These are phyloP conservation scores for Catunica adiposa DNA, from an alignment of 2,329 filamentous ascomycete species.

Conservation along the genomic window DNA sequence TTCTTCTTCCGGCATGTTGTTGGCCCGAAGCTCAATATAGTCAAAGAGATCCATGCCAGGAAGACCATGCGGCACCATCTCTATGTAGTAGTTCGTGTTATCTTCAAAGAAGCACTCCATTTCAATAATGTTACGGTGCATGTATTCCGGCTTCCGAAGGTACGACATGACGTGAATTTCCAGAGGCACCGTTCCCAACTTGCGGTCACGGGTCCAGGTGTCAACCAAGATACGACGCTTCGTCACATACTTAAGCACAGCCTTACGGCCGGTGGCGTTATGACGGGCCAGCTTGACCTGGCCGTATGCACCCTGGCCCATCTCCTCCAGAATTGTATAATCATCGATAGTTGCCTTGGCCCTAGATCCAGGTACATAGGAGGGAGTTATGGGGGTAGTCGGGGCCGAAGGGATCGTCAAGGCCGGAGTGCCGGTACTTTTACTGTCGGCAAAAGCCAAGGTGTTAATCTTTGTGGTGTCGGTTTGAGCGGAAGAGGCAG, in stretches of 20 bases:
- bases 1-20: slow-evolving; percentile 79
- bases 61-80: slow-evolving; percentile 88
- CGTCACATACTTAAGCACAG: slow-evolving; percentile 94
- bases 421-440: neutral
- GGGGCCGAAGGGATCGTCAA: neutral
- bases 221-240: slow-evolving; percentile 93
- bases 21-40: slow-evolving; percentile 89
- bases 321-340: slow-evolving; percentile 87
- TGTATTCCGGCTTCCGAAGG: slow-evolving; percentile 54
- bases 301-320: slow-evolving; percentile 95
- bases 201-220: slow-evolving; percentile 90
- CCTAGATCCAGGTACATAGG: slow-evolving; percentile 43
- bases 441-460: too few species aligned
- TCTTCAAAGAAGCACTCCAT: slow-evolving; percentile 65
- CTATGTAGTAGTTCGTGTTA: slow-evolving; percentile 91
- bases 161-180: slow-evolving; percentile 97
- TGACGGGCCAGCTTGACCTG: slow-evolving; percentile 90
- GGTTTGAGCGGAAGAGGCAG: too few species aligned
- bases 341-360: slow-evolving; percentile 50
- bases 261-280: slow-evolving; percentile 64
- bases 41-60: slow-evolving; percentile 98
- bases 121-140: slow-evolving; percentile 54
- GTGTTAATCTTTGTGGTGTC: too few species aligned
- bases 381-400: slow-evolving; percentile 19
- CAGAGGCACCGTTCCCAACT: slow-evolving; percentile 81